Percentiles rank a stretch among this genome's conserved stretches.
These are phyloP conservation scores for Cladophialophora carrionii DNA, from an alignment of 2,329 filamentous ascomycete species.

Conservation along the genomic window DNA sequence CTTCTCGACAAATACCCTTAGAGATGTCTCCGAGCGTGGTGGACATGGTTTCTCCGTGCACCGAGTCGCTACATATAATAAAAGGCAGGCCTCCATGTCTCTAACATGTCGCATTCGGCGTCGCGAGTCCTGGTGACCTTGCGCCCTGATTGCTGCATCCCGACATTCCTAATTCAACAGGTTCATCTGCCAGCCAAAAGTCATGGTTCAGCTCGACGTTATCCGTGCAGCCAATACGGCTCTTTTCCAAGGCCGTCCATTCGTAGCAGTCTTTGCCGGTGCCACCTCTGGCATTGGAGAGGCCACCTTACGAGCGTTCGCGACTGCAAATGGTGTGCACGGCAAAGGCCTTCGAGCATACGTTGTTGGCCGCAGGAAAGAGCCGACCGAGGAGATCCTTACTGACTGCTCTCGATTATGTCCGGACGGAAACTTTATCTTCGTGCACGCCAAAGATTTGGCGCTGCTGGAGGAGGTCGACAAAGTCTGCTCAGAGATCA, in stretches of 20 bases:
- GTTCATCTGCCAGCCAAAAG: background rate
- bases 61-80: background rate
- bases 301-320: conserved; percentile 16
- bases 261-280: conserved; percentile 29
- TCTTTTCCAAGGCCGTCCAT: conserved; percentile 15
- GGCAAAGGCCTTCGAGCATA: conserved; percentile 40
- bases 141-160: background rate
- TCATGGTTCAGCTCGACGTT: conserved; percentile 17
- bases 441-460: conserved; percentile 51
- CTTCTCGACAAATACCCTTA: background rate
- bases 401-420: conserved; percentile 49
- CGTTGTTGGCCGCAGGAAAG: conserved; percentile 41
- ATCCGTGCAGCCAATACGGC: conserved; percentile 16
- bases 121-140: background rate
- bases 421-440: conserved; percentile 51
- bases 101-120: background rate
- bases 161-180: background rate
- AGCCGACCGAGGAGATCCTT: conserved; percentile 40
- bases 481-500: conserved; percentile 55
- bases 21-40: background rate
- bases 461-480: conserved; percentile 56
- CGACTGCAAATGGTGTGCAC: conserved; percentile 18
- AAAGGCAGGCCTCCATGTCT: background rate
- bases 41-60: background rate
- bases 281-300: conserved; percentile 25